Evolutionary conservation across 2,329 filamentous ascomycete species (phyloP).

Genomic region (Corynespora cassiicola): DNA sequence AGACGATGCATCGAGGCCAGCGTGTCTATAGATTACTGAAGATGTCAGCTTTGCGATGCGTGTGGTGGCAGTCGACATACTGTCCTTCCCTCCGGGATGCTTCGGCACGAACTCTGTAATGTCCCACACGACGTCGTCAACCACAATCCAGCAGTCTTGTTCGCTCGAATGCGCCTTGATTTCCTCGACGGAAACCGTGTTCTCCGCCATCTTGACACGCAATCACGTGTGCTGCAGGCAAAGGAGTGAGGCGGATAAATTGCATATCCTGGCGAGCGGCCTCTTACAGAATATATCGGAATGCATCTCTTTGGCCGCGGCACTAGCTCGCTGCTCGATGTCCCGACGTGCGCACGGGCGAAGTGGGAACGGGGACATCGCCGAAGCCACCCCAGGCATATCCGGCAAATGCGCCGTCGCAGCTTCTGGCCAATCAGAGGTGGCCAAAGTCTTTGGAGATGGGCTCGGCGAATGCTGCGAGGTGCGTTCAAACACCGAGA

Average conservation of each 20-base stretch:
- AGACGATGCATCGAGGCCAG: conserved; percentile 31
- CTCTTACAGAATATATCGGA: conserved; percentile 5
- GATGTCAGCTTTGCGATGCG: neutral
- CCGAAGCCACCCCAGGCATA: conserved; percentile 4
- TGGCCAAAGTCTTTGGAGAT: too few relatives aligned
- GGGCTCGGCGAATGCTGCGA: too few relatives aligned
- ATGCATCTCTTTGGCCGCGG: conserved; percentile 3
- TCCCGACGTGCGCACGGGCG: conserved; percentile 1
- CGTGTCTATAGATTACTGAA: conserved; percentile 23
- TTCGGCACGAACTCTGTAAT: conserved; percentile 66
- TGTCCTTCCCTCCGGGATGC: conserved; percentile 61
- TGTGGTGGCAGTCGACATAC: conserved; percentile 7
- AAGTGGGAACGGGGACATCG: conserved; percentile 4
- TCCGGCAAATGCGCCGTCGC: conserved; percentile 2
- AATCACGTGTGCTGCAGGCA: too few relatives aligned
- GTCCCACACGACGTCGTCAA: conserved; percentile 70
- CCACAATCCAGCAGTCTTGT: conserved; percentile 64
- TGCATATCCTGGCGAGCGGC: too few relatives aligned
- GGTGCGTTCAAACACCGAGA: too few relatives aligned
- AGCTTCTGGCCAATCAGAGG: too few relatives aligned
- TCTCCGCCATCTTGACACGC: too few relatives aligned
- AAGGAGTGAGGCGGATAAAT: too few relatives aligned
- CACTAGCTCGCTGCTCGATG: neutral
- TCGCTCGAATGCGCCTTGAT: conserved; percentile 18
- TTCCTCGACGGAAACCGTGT: conserved; percentile 18